These are phyloP conservation scores for Fagus sylvatica DNA, from an alignment of 306 rosid genomes.

Conservation along the genomic window DNA sequence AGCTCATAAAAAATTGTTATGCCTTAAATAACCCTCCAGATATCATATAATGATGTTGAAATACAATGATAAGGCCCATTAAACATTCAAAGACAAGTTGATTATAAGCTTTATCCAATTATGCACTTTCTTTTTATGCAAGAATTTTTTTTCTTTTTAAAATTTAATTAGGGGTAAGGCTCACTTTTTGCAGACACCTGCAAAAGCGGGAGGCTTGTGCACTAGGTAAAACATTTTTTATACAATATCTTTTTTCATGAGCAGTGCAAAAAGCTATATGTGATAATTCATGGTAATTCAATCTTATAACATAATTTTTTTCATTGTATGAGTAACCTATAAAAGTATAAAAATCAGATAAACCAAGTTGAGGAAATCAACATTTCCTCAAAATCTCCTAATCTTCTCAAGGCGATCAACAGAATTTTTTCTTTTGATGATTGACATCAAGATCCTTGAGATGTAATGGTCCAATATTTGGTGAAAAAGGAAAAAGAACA, in stretches of 20 bases:
- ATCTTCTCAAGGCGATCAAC: background rate
- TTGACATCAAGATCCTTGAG: background rate
- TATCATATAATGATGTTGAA: background rate
- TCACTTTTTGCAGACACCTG: no score
- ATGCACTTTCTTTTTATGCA: background rate
- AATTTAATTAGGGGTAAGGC: no score
- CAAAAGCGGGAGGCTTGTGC: no score
- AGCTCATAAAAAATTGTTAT: background rate
- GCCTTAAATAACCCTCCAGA: background rate
- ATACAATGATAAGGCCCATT: background rate
- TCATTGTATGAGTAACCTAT: background rate
- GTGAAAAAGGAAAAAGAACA: conserved; percentile 1
- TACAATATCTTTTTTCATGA: no score
- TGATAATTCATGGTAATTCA: background rate
- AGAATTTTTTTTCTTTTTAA: no score
- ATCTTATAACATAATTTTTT: background rate
- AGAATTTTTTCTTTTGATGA: background rate
- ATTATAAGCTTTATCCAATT: background rate
- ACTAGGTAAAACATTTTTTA: no score
- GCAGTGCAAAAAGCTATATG: no score
- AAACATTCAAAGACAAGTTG: background rate
- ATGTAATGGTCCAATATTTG: background rate
- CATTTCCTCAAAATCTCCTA: background rate
- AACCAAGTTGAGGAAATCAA: background rate
- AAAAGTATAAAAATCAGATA: background rate